Conservation (phyloP, 1,139 yeast genomes). For the Protomyces inouyei region DNA sequence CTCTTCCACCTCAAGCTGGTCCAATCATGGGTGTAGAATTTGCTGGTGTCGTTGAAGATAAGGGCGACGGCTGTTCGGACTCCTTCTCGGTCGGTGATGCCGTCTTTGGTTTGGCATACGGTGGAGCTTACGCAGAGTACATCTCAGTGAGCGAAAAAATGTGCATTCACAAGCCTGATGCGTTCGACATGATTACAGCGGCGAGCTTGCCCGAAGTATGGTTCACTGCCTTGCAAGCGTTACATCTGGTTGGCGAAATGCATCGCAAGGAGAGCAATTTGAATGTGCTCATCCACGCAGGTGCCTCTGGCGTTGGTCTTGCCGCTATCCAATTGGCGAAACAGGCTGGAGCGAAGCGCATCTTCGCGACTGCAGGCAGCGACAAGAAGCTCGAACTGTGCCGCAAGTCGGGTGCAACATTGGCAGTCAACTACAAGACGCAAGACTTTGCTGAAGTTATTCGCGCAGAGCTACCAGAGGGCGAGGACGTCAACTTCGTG, state of each 20-base stretch:
- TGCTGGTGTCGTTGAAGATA: slow-evolving; percentile 37
- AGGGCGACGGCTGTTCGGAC: slow-evolving; percentile 29
- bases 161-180: slow-evolving; percentile 36
- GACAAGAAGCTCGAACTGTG: slow-evolving; percentile 36
- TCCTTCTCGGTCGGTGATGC: slow-evolving; percentile 36
- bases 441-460: slow-evolving; percentile 36
- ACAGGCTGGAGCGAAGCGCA: slow-evolving; percentile 37
- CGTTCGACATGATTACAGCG: slow-evolving; percentile 35
- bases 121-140: slow-evolving; percentile 43
- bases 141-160: slow-evolving; percentile 37
- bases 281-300: slow-evolving; percentile 40
- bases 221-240: slow-evolving; percentile 41
- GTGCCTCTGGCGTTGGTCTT: slow-evolving; percentile 41
- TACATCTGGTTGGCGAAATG: slow-evolving; percentile 37
- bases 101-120: slow-evolving; percentile 41
- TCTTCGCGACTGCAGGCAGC: slow-evolving; percentile 40
- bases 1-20: slow-evolving; percentile 38
- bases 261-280: slow-evolving; percentile 35
- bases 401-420: slow-evolving; percentile 32
- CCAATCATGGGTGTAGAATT: slow-evolving; percentile 41
- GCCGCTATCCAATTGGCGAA: slow-evolving; percentile 42
- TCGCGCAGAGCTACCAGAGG: slow-evolving; percentile 32
- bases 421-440: slow-evolving; percentile 38
- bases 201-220: slow-evolving; percentile 42
- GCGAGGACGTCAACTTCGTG: slow-evolving; percentile 35